These are phyloP conservation scores for Sequoiadendron giganteum DNA, from an alignment of 75 land plant genomes.

Conservation along the genomic window DNA sequence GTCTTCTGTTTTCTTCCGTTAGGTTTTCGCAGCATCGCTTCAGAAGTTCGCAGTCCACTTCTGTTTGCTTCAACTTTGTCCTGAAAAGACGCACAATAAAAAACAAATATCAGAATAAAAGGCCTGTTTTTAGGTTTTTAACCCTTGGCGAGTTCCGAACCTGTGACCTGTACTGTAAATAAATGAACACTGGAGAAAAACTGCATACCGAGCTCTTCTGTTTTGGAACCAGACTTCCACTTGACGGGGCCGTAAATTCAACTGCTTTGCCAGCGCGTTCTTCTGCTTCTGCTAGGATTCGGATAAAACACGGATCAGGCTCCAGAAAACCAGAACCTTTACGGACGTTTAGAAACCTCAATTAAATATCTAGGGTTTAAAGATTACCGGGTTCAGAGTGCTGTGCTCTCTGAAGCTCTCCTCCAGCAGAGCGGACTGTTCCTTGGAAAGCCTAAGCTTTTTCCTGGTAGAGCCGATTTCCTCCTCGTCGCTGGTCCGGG, in stretches of 20 bases:
- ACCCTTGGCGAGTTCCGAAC: background rate
- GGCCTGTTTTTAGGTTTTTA: background rate
- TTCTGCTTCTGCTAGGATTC: constrained; percentile 75
- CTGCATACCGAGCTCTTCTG: constrained; percentile 78
- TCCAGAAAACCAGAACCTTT: background rate
- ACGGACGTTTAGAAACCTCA: background rate
- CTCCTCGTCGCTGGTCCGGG: constrained; percentile 42
- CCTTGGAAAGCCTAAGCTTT: constrained; percentile 52
- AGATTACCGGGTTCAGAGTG: constrained; percentile 46
- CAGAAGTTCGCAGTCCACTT: constrained; percentile 87
- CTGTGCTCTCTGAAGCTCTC: constrained; percentile 53
- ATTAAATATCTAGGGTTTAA: background rate
- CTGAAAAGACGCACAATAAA: constrained; percentile 13
- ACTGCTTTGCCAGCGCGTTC: constrained; percentile 82
- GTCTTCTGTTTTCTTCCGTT: constrained; percentile 81
- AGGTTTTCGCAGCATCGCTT: constrained; percentile 85
- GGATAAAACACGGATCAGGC: background rate
- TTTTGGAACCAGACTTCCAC: constrained; percentile 99
- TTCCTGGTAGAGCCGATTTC: constrained; percentile 46
- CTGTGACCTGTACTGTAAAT: background rate
- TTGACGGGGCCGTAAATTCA: constrained; percentile 86
- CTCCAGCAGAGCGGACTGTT: constrained; percentile 54
- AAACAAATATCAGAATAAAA: background rate
- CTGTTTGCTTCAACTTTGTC: constrained; percentile 93
- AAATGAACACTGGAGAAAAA: background rate